Conservation (phyloP, 176 grass and related monocot genomes). For the Phragmites australis region DNA sequence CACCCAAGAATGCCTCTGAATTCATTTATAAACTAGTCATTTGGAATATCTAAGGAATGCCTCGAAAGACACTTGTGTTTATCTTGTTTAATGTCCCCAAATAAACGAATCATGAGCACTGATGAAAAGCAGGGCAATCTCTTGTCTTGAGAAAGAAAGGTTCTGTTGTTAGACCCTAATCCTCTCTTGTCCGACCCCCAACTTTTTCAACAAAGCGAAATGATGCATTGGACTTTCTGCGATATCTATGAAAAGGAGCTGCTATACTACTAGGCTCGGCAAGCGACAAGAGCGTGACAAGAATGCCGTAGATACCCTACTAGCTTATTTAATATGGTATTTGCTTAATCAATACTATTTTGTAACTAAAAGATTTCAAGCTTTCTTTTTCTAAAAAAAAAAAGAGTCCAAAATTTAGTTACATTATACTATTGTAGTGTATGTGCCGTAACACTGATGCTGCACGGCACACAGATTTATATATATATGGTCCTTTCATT, state of each 20-base stretch:
- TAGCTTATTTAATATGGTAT: background rate
- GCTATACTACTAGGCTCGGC: slow-evolving; percentile 5
- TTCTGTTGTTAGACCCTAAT: slow-evolving; percentile 8
- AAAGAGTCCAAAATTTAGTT: too few relatives aligned
- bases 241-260: slow-evolving; percentile 43
- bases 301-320: background rate
- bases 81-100: background rate
- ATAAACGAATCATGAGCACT: slow-evolving; percentile 16
- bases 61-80: background rate
- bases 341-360: slow-evolving; percentile 8
- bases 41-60: background rate
- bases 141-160: background rate
- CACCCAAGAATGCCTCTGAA: background rate
- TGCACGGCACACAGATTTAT: too few relatives aligned
- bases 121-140: background rate
- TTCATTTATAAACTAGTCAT: background rate
- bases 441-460: too few relatives aligned
- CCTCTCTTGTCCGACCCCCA: background rate
- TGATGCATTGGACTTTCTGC: slow-evolving; percentile 26
- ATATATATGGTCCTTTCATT: too few relatives aligned
- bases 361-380: too few relatives aligned
- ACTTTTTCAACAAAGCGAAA: slow-evolving; percentile 40
- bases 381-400: too few relatives aligned
- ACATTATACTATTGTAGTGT: too few relatives aligned
- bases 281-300: slow-evolving; percentile 39